Evolutionary conservation across 2,329 filamentous ascomycete species (phyloP).

Genomic region (Penicillium sp.): DNA sequence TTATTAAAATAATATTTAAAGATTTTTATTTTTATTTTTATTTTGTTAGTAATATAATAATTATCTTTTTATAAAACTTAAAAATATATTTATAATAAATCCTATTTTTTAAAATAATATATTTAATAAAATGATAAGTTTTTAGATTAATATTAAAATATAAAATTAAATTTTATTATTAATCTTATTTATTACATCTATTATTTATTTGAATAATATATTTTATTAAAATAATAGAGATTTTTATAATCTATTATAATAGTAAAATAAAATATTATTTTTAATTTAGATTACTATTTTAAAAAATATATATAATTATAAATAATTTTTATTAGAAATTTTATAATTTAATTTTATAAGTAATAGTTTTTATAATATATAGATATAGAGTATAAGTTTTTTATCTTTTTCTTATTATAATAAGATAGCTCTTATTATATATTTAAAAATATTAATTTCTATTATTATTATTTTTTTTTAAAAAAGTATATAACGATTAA

Average conservation of each 20-base stretch:
- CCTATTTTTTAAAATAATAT: no score
- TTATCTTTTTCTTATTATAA: not conserved
- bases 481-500: conserved; percentile 5
- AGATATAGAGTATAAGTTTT: not conserved
- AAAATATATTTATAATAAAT: no score
- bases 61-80: not conserved
- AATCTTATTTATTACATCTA: no score
- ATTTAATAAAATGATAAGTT: no score
- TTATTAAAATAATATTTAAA: no score
- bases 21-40: no score
- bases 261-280: conserved; percentile 1
- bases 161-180: no score
- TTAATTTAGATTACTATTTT: conserved; percentile 2
- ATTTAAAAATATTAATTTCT: conserved; percentile 1
- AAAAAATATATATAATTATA: not conserved
- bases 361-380: conserved; percentile 4
- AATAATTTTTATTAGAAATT: not conserved
- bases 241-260: conserved; percentile 13
- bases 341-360: conserved; percentile 2
- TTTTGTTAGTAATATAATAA: not conserved
- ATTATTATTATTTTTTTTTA: not conserved
- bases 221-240: conserved; percentile 4
- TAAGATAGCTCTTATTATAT: not conserved
- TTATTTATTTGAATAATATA: not conserved
- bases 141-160: no score